phyloP scores from a whole-genome alignment of 2,329 filamentous ascomycete species.

The Paecilomyces fulvus region DNA sequence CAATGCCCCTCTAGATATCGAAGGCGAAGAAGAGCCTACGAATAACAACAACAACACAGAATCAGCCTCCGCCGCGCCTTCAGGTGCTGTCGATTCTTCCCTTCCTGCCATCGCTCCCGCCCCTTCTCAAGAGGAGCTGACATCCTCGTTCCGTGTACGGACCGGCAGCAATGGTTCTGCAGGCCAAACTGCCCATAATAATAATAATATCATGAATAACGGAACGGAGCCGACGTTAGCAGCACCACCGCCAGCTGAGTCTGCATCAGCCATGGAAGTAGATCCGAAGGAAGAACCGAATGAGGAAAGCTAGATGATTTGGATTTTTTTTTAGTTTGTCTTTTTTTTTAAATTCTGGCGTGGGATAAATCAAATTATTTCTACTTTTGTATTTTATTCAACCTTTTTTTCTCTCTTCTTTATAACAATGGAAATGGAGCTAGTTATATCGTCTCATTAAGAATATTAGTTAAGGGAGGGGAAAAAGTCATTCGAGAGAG shows the following conservation, averaged over 20 bases:
- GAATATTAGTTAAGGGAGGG: not conserved
- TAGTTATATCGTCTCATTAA: not conserved
- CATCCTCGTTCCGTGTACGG: constrained; percentile 29
- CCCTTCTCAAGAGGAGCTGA: constrained; percentile 29
- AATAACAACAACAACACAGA: constrained; percentile 12
- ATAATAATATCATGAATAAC: not conserved
- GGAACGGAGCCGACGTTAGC: constrained; percentile 5
- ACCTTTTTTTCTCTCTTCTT: constrained; percentile 3
- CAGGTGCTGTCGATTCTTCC: constrained; percentile 9
- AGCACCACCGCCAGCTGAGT: constrained; percentile 11
- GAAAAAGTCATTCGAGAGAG: no score
- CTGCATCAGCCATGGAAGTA: constrained; percentile 30
- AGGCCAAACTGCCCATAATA: not conserved
- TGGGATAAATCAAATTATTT: not conserved
- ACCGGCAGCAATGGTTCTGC: constrained; percentile 19
- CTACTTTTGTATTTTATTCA: constrained; percentile 1
- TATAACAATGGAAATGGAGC: not conserved
- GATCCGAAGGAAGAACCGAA: constrained; percentile 21
- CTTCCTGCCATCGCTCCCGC: constrained; percentile 28
- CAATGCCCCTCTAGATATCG: constrained; percentile 17
- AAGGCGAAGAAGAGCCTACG: constrained; percentile 17
- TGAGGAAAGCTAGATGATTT: constrained; percentile 18
- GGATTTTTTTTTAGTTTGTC: constrained; percentile 5
- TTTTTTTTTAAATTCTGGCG: not conserved
- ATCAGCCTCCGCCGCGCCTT: constrained; percentile 11